These are phyloP conservation scores for Cladosporium sp. DNA, from an alignment of 2,329 filamentous ascomycete species.

Conservation along the genomic window DNA sequence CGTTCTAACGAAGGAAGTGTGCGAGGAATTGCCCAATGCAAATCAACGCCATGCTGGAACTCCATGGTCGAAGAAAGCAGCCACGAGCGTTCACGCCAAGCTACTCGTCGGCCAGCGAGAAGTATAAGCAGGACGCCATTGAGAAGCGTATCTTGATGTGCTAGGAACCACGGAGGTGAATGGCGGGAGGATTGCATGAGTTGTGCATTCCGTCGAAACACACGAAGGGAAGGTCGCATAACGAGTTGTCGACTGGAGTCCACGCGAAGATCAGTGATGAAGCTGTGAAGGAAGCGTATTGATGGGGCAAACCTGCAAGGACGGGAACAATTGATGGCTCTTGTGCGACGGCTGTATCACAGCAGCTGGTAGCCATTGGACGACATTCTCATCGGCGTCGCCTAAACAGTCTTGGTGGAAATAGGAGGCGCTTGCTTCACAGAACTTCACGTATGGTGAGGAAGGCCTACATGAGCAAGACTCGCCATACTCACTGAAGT, in stretches of 20 bases:
- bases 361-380: not conserved
- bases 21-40: not conserved
- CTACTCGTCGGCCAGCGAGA: not conserved
- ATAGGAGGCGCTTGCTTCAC: conserved; percentile 17
- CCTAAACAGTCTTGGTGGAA: not conserved
- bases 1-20: not conserved
- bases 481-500: not conserved
- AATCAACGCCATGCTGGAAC: not conserved
- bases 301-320: not conserved
- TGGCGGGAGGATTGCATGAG: not conserved
- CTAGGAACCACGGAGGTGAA: not conserved
- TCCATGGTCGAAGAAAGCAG: not conserved
- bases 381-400: not conserved
- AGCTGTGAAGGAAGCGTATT: not conserved
- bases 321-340: not conserved
- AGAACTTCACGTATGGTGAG: not conserved
- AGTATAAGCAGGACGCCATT: not conserved
- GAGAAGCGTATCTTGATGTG: not conserved
- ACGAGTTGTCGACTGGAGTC: not conserved
- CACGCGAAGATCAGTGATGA: not conserved
- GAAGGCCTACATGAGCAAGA: not conserved
- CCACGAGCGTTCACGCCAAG: conserved; percentile 10
- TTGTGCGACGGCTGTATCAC: not conserved
- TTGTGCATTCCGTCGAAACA: conserved; percentile 7
- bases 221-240: conserved; percentile 5